A percentile compares a stretch with the other conserved stretches of the same genome.
These are phyloP conservation scores for Aureobasidium sp. DNA, from an alignment of 2,329 filamentous ascomycete species.

Conservation along the genomic window DNA sequence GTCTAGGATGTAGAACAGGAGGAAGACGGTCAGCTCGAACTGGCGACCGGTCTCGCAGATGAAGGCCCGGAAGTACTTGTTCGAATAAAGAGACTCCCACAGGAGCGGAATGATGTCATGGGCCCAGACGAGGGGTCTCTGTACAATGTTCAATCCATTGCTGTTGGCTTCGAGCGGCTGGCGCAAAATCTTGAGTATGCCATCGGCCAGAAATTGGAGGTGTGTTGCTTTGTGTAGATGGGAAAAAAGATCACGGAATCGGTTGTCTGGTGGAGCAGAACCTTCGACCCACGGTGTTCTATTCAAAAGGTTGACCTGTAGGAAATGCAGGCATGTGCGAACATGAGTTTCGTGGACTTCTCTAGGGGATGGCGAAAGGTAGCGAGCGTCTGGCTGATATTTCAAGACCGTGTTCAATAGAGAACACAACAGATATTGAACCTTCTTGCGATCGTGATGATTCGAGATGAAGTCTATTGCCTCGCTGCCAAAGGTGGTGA, in stretches of 20 bases:
- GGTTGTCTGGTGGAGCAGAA: constrained; percentile 65
- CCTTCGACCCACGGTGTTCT: constrained; percentile 72
- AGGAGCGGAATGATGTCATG: constrained; percentile 96
- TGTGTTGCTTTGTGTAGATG: constrained; percentile 88
- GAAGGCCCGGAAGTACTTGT: constrained; percentile 92
- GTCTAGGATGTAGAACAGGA: constrained; percentile 88
- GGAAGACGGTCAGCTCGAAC: constrained; percentile 85
- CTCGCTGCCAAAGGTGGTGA: constrained; percentile 7
- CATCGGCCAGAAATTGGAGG: constrained; percentile 94
- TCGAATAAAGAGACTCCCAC: constrained; percentile 96
- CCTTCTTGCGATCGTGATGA: constrained; percentile 17
- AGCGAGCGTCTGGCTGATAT: constrained; percentile 91
- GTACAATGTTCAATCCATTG: constrained; percentile 43
- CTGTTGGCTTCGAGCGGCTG: constrained; percentile 85
- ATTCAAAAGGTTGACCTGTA: constrained; percentile 80
- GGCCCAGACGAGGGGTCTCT: constrained; percentile 74
- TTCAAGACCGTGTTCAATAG: constrained; percentile 91
- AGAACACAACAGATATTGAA: constrained; percentile 58
- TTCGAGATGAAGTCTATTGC: constrained; percentile 17
- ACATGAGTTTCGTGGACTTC: constrained; percentile 19
- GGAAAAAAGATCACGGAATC: constrained; percentile 86
- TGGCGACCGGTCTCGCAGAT: constrained; percentile 92
- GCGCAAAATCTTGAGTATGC: constrained; percentile 85
- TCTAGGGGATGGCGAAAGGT: constrained; percentile 18
- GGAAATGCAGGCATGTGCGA: constrained; percentile 63